Evolutionary conservation across 345 rosid species (phyloP).

Genomic region (Nephelium lappaceum): DNA sequence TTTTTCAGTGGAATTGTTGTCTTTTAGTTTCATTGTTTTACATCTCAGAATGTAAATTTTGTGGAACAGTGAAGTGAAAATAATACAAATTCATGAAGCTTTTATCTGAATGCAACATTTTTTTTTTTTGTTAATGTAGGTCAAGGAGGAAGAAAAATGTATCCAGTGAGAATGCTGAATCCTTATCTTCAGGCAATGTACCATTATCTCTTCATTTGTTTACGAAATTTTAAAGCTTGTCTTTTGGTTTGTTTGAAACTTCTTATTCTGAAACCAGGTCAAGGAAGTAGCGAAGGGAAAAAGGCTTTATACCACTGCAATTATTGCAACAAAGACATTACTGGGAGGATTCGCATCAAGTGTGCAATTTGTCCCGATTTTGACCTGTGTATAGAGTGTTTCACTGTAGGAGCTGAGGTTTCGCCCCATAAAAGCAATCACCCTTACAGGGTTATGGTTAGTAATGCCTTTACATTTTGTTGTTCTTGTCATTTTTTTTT

Average conservation of each 20-base stretch:
- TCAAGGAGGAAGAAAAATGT: conserved; percentile 90
- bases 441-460: conserved; percentile 91
- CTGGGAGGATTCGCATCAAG: conserved; percentile 87
- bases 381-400: conserved; percentile 95
- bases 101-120: not conserved
- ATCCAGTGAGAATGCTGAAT: conserved; percentile 69
- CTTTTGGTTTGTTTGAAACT: not conserved
- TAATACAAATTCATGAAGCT: not conserved
- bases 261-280: conserved; percentile 49
- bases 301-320: conserved; percentile 89
- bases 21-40: not conserved
- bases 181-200: conserved; percentile 63
- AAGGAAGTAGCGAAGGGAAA: conserved; percentile 80
- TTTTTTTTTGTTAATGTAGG: conserved; percentile 53
- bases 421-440: conserved; percentile 87
- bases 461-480: conserved; percentile 31
- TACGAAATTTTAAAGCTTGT: not conserved
- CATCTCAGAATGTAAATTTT: not conserved
- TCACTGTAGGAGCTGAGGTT: conserved; percentile 94
- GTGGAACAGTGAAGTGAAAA: conserved; percentile 1
- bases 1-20: conserved; percentile 1
- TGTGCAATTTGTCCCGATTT: conserved; percentile 96
- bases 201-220: conserved; percentile 10
- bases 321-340: conserved; percentile 94
- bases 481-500: not conserved